Conservation (phyloP, 768 basidiomycete genomes). For the Leucosporidium yakuticum region DNA sequence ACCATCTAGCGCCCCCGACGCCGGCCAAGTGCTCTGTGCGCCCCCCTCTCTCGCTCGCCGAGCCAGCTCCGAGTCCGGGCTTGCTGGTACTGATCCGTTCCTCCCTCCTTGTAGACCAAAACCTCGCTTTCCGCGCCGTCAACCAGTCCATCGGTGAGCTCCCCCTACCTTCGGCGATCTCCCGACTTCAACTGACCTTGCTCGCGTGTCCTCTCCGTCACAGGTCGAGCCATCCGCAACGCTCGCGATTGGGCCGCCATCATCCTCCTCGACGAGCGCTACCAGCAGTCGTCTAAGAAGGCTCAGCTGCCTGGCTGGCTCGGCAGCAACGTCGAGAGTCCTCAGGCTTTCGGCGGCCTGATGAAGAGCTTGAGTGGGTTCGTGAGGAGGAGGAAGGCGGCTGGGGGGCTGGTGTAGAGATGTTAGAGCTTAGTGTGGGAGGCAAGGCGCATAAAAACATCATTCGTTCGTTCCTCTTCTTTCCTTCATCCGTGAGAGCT, state of each 20-base stretch:
- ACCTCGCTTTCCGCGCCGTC: constrained; percentile 54
- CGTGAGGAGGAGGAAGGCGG: constrained; percentile 14
- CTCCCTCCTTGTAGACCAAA: constrained; percentile 47
- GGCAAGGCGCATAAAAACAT: no score
- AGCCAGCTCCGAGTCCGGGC: constrained; percentile 56
- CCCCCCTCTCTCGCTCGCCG: constrained; percentile 46
- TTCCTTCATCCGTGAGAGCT: no score
- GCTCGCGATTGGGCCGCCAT: constrained; percentile 85
- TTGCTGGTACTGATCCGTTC: background rate
- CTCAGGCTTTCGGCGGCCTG: constrained; percentile 64
- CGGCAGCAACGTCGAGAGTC: constrained; percentile 54
- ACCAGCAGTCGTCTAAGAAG: constrained; percentile 60
- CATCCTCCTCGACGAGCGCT: constrained; percentile 78
- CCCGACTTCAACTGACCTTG: background rate
- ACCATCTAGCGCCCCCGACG: constrained; percentile 53
- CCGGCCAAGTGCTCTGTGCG: constrained; percentile 77
- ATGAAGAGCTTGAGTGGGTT: constrained; percentile 64
- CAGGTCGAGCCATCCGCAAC: constrained; percentile 90
- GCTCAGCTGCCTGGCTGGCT: constrained; percentile 90
- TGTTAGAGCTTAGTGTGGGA: no score
- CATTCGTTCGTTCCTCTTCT: no score
- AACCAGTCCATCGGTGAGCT: constrained; percentile 90
- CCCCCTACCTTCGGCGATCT: background rate
- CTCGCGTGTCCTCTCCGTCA: background rate
- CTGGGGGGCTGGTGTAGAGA: background rate